Base-by-base conservation (phyloP, 805 yeast genomes). In the Spathaspora passalidarum region DNA sequence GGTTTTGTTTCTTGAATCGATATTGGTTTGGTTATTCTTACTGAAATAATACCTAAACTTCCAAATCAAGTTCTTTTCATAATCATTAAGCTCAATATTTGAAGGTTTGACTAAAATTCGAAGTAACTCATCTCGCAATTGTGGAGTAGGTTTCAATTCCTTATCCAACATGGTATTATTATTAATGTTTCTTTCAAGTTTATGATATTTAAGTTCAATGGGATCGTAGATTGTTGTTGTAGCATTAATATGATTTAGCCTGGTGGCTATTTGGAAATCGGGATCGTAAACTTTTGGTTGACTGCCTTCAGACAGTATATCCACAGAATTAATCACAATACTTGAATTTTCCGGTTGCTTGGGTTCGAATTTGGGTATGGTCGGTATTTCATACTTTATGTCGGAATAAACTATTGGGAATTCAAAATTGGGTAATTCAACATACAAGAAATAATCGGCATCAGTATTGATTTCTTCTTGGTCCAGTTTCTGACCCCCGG, bases 111-210 rank as follows among this genome's bases (percentile, higher is more conserved):
- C 72, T 43, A 92, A 69, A 4, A 91, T 88, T 38, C 69, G 73
- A 47, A 79, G 74, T 44, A 92, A 73, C 52, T 87, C 86, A 50
- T 84, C 89, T 54, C 97, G 73, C 29, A 84, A 74, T 56, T 82
- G 86, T 3, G 96, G 85, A 16, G 92, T 86, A 1, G 99, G 99
- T 55, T 91, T 88, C 40, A 88, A 72, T 47, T 90, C 97, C 53
- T 81, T 82, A 59, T 91, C 98, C 32, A 88, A 65, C 21, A 87
- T 78, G 1, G 88, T 77, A 42, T 84, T 80, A 56, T 86, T 85
- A 54, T 91, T 88, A 41, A 86, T 80, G 43, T 68, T 68, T 63
- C 97, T 84, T 51, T 91, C 94, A 43, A 92, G 66, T 47, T 85
- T 81, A 53, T 96, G 81, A 59, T 86, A 89, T 61, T 92, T 94